Evolutionary conservation across 768 basidiomycete genomes (phyloP).

Genomic region (Galerina sulciceps): DNA sequence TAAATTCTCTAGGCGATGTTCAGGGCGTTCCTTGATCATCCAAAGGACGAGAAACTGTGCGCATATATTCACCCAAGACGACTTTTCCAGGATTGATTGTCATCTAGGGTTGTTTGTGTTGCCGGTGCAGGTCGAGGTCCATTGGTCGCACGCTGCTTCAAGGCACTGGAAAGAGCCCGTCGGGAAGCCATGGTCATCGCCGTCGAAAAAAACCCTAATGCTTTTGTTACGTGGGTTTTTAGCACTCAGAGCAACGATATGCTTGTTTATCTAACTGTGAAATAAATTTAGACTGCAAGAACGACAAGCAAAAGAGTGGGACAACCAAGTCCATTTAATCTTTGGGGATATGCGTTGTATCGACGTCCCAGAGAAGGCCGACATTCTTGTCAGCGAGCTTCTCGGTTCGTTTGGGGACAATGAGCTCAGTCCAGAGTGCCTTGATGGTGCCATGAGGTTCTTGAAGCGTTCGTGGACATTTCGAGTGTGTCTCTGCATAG

Average conservation of each 20-base stretch:
- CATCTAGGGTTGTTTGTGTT: slow-evolving; percentile 77
- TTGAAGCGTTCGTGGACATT: slow-evolving; percentile 72
- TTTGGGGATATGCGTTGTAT: slow-evolving; percentile 94
- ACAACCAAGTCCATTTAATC: slow-evolving; percentile 74
- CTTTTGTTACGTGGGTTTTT: slow-evolving; percentile 84
- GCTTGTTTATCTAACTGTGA: not conserved
- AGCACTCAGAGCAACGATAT: no score
- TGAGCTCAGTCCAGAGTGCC: slow-evolving; percentile 96
- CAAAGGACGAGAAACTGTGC: slow-evolving; percentile 62
- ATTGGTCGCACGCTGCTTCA: slow-evolving; percentile 82
- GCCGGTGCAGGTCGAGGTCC: slow-evolving; percentile 97
- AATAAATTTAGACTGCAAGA: slow-evolving; percentile 71
- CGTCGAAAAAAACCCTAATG: slow-evolving; percentile 96
- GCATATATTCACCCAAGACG: not conserved
- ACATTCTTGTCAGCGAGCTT: slow-evolving; percentile 94
- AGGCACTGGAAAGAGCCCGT: slow-evolving; percentile 70
- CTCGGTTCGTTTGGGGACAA: slow-evolving; percentile 98
- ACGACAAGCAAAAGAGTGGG: slow-evolving; percentile 84
- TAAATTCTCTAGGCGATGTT: slow-evolving; percentile 66
- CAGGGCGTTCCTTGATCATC: slow-evolving; percentile 76
- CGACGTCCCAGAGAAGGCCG: slow-evolving; percentile 82
- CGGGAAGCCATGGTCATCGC: slow-evolving; percentile 76
- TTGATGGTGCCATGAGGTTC: slow-evolving; percentile 94
- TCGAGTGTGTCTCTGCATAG: not conserved
- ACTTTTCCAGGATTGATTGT: not conserved